Evolutionary conservation across 306 rosid species (phyloP), one percentile per base, ranked within the genome.

Genomic region (Erythrophleum fordii): DNA sequence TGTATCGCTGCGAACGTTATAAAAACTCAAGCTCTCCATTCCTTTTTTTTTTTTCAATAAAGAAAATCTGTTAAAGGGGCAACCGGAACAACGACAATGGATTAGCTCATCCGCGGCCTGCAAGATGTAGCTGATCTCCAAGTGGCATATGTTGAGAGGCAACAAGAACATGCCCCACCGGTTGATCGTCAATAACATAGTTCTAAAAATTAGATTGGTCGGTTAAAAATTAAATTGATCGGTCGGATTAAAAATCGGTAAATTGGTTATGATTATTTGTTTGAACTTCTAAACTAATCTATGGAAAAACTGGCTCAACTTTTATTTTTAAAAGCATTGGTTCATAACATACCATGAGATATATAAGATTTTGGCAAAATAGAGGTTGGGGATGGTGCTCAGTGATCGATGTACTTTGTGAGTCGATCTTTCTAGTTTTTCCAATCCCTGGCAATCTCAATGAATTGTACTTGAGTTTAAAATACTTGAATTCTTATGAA

Each of bases 121-220:
- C 76, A 22, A 44, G 51, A 17, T 18, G 31, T n/a, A 37, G 53
- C 60, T 73, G 65, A 51, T 28, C 28, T 44, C 46, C 25, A 16
- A 6, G 18, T 65, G 76, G 76, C 77, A 4, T 45, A 44, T 78
- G 64, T 55, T 53, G 9, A 31, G 74, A 76, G 69, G 59, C 34
- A 25, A 25, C 25, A 31, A 4, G 1, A 59, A 1, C 5, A 53
- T 18, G 25, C 9, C 31, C 51, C 42, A 25, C 56, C 64, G 44
- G 67, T 48, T 75, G 61, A 41, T 53, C 37, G 46, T 42, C 35
- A 4, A 61, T 75, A 22, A 69, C 76, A 29, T 53, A 35, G n/a
- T n/a, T n/a, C n/a, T n/a, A n/a, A n/a, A n/a, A n/a, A n/a, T n/a
- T n/a, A n/a, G n/a, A n/a, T n/a, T n/a, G n/a, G n/a, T n/a, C n/a